A percentile compares a stretch with the other conserved stretches of the same genome.
Evolutionary conservation across 164 flowering plant species (phyloP).

Genomic region (Vitis amurensis): DNA sequence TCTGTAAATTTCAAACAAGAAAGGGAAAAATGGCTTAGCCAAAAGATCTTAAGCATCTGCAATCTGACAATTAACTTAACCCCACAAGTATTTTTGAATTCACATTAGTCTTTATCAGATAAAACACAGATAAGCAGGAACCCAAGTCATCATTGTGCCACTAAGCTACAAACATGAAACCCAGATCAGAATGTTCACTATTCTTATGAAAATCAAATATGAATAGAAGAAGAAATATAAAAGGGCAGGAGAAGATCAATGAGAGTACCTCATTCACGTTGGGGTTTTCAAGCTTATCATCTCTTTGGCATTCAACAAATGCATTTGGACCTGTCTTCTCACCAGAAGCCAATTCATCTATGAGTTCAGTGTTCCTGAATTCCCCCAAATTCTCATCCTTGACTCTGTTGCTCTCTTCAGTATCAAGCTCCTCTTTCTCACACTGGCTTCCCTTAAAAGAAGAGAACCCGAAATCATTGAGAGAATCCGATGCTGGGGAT

Average conservation of each 20-base stretch:
- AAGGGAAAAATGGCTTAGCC: not conserved
- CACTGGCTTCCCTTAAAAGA: constrained; percentile 3
- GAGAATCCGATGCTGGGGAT: constrained; percentile 34
- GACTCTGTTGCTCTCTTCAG: constrained; percentile 7
- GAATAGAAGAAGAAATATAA: not conserved
- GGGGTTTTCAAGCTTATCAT: not conserved
- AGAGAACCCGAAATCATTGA: constrained; percentile 8
- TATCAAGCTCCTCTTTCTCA: constrained; percentile 8
- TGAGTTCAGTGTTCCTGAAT: not conserved
- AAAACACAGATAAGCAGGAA: too few species aligned
- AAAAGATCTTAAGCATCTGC: too few species aligned
- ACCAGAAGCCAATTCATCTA: not conserved
- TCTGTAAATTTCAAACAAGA: constrained; percentile 19
- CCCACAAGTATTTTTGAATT: too few species aligned
- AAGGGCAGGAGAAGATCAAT: not conserved
- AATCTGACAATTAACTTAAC: too few species aligned
- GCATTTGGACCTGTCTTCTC: not conserved
- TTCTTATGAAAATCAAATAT: not conserved
- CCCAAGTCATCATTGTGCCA: too few species aligned
- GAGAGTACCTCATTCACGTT: not conserved
- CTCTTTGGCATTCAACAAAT: not conserved
- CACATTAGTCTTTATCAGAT: too few species aligned
- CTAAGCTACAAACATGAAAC: not conserved
- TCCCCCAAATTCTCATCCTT: constrained; percentile 5
- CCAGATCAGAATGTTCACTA: too few species aligned